Conservation (phyloP, 331 rosid genomes). For the Stylosanthes scabra region DNA sequence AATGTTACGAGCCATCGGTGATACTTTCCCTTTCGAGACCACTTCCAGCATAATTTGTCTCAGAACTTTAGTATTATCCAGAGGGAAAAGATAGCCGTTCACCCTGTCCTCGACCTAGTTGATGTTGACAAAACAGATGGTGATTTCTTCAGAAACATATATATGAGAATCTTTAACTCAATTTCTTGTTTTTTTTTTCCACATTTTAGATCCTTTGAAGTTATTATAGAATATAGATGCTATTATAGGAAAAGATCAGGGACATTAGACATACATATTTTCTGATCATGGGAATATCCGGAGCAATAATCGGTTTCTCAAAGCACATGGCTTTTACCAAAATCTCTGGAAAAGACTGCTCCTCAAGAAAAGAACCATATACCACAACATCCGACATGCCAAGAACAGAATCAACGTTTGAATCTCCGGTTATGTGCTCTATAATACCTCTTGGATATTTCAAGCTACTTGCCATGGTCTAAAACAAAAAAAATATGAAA, state of each 20-base stretch:
- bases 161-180: conserved; percentile 9
- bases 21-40: conserved; percentile 68
- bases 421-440: conserved; percentile 72
- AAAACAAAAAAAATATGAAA: conserved; percentile 45
- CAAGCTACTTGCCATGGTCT: conserved; percentile 82
- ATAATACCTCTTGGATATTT: conserved; percentile 75
- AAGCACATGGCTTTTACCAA: conserved; percentile 91
- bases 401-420: conserved; percentile 64
- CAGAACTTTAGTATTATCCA: conserved; percentile 62
- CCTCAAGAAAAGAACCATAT: conserved; percentile 89
- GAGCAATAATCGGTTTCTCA: conserved; percentile 91
- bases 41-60: conserved; percentile 68
- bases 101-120: conserved; percentile 88
- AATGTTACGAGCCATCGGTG: conserved; percentile 74
- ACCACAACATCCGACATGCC: conserved; percentile 71
- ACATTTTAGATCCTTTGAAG: conserved; percentile 3
- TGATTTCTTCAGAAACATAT: conserved; percentile 34
- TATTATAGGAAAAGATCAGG: conserved; percentile 19
- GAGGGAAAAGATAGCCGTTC: conserved; percentile 86
- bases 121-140: conserved; percentile 51
- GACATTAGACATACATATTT: conserved; percentile 73
- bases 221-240: conserved; percentile 1
- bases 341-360: conserved; percentile 83
- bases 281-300: conserved; percentile 77
- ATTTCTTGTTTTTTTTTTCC: not conserved